Conservation (phyloP, 306 rosid species). For the Ammopiptanthus mongolicus region DNA sequence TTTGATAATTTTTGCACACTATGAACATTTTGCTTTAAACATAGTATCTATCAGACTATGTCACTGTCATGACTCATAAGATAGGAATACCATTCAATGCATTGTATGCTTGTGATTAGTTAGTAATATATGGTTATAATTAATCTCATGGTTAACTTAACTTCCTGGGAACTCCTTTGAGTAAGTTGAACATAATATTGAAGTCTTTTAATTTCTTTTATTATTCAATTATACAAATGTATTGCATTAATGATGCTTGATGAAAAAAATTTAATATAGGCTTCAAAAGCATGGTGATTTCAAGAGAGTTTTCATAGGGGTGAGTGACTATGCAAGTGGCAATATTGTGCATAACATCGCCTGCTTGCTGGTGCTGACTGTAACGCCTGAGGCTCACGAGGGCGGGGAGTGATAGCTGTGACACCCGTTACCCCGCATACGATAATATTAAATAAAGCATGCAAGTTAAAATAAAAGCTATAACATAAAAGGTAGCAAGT, state of each 20-base stretch:
- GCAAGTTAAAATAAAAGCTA: too few relatives aligned
- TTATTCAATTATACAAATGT: neutral
- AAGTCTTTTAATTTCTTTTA: neutral
- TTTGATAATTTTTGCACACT: slow-evolving; percentile 7
- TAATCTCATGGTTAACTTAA: neutral
- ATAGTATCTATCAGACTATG: neutral
- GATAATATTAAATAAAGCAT: too few relatives aligned
- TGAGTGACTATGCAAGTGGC: too few relatives aligned
- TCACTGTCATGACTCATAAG: neutral
- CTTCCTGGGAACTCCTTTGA: neutral
- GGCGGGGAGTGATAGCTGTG: too few relatives aligned
- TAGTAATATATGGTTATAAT: neutral
- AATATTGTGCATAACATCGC: too few relatives aligned
- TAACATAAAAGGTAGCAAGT: too few relatives aligned
- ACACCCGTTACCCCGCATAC: too few relatives aligned
- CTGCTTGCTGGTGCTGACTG: too few relatives aligned
- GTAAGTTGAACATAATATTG: slow-evolving; percentile 4
- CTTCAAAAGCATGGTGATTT: slow-evolving; percentile 47
- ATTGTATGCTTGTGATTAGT: slow-evolving; percentile 4
- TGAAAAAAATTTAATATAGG: slow-evolving; percentile 34
- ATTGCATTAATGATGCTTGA: slow-evolving; percentile 20
- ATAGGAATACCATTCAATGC: neutral
- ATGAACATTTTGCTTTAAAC: neutral
- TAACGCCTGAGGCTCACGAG: too few relatives aligned
- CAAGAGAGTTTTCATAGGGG: too few relatives aligned